phyloP scores from a whole-genome alignment of 176 grass and related monocot genomes.

The Luzula sylvatica region DNA sequence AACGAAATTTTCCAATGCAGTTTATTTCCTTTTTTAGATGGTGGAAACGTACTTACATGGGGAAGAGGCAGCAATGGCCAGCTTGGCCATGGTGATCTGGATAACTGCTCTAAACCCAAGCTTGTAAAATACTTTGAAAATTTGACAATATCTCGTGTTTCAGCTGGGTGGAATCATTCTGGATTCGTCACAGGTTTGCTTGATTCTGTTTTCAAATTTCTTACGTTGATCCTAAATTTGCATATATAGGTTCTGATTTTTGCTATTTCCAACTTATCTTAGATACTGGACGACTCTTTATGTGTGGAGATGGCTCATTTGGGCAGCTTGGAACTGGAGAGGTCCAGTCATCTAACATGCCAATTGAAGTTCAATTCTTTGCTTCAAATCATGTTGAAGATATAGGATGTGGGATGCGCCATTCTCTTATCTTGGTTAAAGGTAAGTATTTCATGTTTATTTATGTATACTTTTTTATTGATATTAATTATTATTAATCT shows the following conservation, averaged over 20 bases:
- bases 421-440: constrained; percentile 70
- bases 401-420: constrained; percentile 84
- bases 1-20: neutral
- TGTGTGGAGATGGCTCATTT: constrained; percentile 92
- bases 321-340: constrained; percentile 87
- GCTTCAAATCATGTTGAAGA: constrained; percentile 52
- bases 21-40: constrained; percentile 40
- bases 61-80: constrained; percentile 73
- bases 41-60: constrained; percentile 73
- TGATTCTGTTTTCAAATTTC: neutral
- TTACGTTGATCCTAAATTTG: constrained; percentile 14
- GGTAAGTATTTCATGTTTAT: constrained; percentile 34
- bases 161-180: constrained; percentile 98
- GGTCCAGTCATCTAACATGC: constrained; percentile 42
- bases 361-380: constrained; percentile 55
- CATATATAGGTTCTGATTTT: constrained; percentile 37
- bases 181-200: constrained; percentile 81
- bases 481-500: constrained; percentile 2
- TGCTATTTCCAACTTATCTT: constrained; percentile 43
- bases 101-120: constrained; percentile 42
- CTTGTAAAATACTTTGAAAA: constrained; percentile 54
- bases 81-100: constrained; percentile 58
- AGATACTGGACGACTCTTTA: constrained; percentile 68
- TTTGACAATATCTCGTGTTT: constrained; percentile 42
- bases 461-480: neutral